Evolutionary conservation across 2,329 filamentous ascomycete species (phyloP).

Genomic region (Talaromyces sp.): DNA sequence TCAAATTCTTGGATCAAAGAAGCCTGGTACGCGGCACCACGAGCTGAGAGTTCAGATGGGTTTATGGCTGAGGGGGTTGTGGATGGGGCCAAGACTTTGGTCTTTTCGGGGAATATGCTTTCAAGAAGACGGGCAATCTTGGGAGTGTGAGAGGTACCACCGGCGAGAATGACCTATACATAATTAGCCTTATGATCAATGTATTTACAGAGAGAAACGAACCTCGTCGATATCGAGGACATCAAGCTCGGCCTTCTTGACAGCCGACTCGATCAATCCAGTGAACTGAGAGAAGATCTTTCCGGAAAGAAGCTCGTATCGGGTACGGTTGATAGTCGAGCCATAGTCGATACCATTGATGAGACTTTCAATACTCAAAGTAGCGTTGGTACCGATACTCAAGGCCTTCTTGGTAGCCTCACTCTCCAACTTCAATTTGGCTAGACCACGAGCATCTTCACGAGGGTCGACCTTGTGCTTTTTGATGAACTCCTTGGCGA

Average conservation of each 20-base stretch:
- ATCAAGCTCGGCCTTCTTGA: slow-evolving; percentile 90
- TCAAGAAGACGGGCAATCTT: slow-evolving; percentile 80
- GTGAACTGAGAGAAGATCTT: slow-evolving; percentile 88
- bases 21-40: slow-evolving; percentile 92
- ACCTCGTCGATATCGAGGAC: slow-evolving; percentile 85
- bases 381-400: slow-evolving; percentile 80
- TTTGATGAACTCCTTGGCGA: slow-evolving; percentile 98
- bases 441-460: slow-evolving; percentile 72
- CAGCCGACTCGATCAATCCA: slow-evolving; percentile 73
- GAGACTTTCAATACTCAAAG: slow-evolving; percentile 88
- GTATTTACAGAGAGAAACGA: slow-evolving; percentile 8
- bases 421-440: slow-evolving; percentile 88
- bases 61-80: slow-evolving; percentile 77
- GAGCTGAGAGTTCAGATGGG: slow-evolving; percentile 82
- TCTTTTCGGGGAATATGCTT: slow-evolving; percentile 75
- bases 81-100: slow-evolving; percentile 75
- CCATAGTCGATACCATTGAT: slow-evolving; percentile 87
- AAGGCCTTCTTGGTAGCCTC: slow-evolving; percentile 91
- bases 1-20: slow-evolving; percentile 94
- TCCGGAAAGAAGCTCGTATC: slow-evolving; percentile 83
- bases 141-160: slow-evolving; percentile 88
- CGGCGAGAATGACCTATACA: slow-evolving; percentile 73
- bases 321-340: slow-evolving; percentile 84
- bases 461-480: slow-evolving; percentile 89
- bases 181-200: slow-evolving; percentile 6